Evolutionary conservation across 768 basidiomycete species (phyloP), one percentile per base, ranked within the genome.

Genomic region (Auricularia cornea): DNA sequence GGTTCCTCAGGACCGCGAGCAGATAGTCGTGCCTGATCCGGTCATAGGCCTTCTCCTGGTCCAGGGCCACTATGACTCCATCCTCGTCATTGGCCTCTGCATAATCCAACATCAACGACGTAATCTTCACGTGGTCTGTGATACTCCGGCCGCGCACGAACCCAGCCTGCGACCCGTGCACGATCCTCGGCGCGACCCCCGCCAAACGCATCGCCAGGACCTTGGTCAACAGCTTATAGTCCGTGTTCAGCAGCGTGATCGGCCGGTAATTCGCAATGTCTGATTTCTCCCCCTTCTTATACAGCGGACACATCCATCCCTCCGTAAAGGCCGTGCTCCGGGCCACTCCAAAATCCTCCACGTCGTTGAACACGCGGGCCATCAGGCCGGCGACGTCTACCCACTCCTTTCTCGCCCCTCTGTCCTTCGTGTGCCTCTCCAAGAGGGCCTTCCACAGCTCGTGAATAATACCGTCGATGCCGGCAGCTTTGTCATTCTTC

Each of bases 1-100:
- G 66, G 60, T 1, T 60, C 65, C 30, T 8, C 32, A 66, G 30
- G 18, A 60, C 51, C 3, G 23, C 41, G 66, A 66, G 62, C 1
- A 66, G 59, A 35, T 66, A 66, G 20, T 44, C 33, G 26, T 66
- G 64, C n/a, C 35, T 41, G 23, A 65, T 66, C 31, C 32, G 16
- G 59, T 65, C 60, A 33, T 65, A 61, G 28, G 63, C 63, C 33
- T 64, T 64, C 38, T 62, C 65, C 65, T 66, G 65, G 64, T 66
- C 65, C 2, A 66, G 65, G 16, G 65, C 63, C 1, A 66, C 30
- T 35, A 64, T 60, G 5, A 31, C 35, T 1, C 66, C 63, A 14
- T 65, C 54, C 59, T 30, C 20, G 10, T 60, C 28, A 0, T 10
- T 59, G 1, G 35, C 40, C 18, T 66, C 61, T 12, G 60, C 66